Percentiles rank a stretch among this genome's conserved stretches.
Evolutionary conservation across 1,139 yeast genomes (phyloP).

Genomic region (Meyerozyma elateridarum): DNA sequence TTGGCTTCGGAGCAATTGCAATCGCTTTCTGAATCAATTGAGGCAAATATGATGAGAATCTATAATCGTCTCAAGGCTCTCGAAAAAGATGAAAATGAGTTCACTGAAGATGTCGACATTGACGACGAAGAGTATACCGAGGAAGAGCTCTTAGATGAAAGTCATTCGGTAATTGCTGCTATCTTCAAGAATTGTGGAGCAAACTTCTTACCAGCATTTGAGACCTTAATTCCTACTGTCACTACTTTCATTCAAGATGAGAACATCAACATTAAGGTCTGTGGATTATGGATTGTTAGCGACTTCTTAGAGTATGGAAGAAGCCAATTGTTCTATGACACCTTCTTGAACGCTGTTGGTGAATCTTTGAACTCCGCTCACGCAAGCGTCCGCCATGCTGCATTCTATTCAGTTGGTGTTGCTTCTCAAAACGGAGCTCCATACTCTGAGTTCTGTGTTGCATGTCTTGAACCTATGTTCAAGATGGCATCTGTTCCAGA

Average conservation of each 20-base stretch:
- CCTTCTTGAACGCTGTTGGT: constrained; percentile 59
- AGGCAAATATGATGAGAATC: constrained; percentile 60
- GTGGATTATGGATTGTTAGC: constrained; percentile 77
- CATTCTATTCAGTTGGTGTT: constrained; percentile 78
- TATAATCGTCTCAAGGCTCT: constrained; percentile 66
- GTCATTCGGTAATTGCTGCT: constrained; percentile 71
- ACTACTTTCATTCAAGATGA: constrained; percentile 58
- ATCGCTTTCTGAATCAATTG: constrained; percentile 56
- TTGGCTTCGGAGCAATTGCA: constrained; percentile 56
- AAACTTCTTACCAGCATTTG: constrained; percentile 63
- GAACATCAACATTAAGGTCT: constrained; percentile 62
- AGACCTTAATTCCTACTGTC: constrained; percentile 50
- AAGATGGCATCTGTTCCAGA: constrained; percentile 78
- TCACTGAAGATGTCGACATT: constrained; percentile 69
- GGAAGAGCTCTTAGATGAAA: constrained; percentile 82
- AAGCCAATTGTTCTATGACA: constrained; percentile 55
- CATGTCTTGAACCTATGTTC: constrained; percentile 69
- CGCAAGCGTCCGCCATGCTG: constrained; percentile 80
- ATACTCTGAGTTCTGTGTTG: constrained; percentile 60
- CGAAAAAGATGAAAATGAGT: constrained; percentile 66
- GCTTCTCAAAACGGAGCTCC: constrained; percentile 72
- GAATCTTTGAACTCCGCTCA: constrained; percentile 63
- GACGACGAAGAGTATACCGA: constrained; percentile 85
- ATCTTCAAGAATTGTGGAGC: constrained; percentile 62
- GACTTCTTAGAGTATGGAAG: constrained; percentile 82